phyloP scores from a whole-genome alignment of 2,329 filamentous ascomycete species.

The Pseudogymnoascus sp. region DNA sequence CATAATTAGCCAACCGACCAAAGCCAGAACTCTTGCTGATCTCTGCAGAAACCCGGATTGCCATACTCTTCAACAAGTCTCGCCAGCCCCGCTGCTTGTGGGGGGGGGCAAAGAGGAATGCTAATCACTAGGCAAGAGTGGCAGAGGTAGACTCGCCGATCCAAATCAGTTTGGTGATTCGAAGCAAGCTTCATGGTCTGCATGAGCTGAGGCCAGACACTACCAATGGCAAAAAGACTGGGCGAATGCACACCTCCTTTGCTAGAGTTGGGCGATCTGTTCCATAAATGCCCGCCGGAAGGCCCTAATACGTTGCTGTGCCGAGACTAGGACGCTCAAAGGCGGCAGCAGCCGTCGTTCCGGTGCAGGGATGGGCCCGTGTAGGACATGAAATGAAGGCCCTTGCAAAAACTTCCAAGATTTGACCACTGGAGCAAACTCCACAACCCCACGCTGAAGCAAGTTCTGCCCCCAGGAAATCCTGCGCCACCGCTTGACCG shows the following conservation, averaged over 20 bases:
- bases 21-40: not conserved
- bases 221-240: not conserved
- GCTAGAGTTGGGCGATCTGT: not conserved
- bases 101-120: not conserved
- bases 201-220: constrained; percentile 4
- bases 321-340: not conserved
- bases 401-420: not conserved
- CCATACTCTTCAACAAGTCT: not conserved
- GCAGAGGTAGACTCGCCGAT: not conserved
- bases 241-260: not conserved
- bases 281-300: not conserved
- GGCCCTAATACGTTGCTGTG: not conserved
- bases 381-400: constrained; percentile 1
- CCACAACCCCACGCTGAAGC: not conserved
- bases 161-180: not conserved
- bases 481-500: not conserved
- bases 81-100: not conserved
- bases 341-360: constrained; percentile 5
- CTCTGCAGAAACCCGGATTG: not conserved
- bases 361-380: constrained; percentile 5
- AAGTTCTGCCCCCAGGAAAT: not conserved
- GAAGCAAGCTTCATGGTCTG: not conserved
- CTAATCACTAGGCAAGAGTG: not conserved
- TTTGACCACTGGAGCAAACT: not conserved
- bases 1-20: not conserved